Percentiles rank a stretch among this genome's conserved stretches.
These are phyloP conservation scores for Papiliotrema nemorosa DNA, from an alignment of 1,284 basidiomycete genomes.

Conservation along the genomic window DNA sequence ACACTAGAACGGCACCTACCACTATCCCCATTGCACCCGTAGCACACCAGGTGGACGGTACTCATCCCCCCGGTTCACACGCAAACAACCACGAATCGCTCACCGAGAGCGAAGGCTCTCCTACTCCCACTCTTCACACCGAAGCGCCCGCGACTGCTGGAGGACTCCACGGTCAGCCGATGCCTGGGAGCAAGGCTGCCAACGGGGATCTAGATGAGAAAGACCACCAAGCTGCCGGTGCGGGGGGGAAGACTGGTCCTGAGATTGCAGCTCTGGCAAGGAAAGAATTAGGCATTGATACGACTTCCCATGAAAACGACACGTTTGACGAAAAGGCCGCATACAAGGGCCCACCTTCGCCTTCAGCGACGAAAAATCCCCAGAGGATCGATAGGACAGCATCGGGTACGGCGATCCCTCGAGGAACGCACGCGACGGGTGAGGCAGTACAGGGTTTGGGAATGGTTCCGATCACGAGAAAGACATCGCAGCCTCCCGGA, in stretches of 20 bases:
- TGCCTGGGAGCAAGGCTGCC: constrained; percentile 12
- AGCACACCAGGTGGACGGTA: constrained; percentile 2
- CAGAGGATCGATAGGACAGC: constrained; percentile 12
- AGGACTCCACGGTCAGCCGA: constrained; percentile 16
- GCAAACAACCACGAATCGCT: no score
- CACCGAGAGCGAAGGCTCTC: constrained; percentile 13
- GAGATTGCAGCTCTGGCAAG: constrained; percentile 13
- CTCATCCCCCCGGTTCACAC: no score
- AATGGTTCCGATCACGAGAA: constrained; percentile 26
- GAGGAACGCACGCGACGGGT: constrained; percentile 3
- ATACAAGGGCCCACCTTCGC: background rate
- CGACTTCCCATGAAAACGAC: background rate
- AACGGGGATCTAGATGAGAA: constrained; percentile 10
- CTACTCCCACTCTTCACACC: constrained; percentile 18
- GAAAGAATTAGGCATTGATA: constrained; percentile 13
- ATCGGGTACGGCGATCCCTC: constrained; percentile 9
- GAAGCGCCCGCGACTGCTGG: constrained; percentile 7
- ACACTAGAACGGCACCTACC: constrained; percentile 18
- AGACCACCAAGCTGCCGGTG: constrained; percentile 17
- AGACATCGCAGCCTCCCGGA: constrained; percentile 26
- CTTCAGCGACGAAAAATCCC: background rate
- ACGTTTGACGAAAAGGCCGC: constrained; percentile 1
- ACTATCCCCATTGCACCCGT: constrained; percentile 13
- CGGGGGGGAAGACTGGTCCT: constrained; percentile 10
- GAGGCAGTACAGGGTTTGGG: constrained; percentile 16